Evolutionary conservation across 768 basidiomycete species (phyloP).

Genomic region (Boletus huronensis): DNA sequence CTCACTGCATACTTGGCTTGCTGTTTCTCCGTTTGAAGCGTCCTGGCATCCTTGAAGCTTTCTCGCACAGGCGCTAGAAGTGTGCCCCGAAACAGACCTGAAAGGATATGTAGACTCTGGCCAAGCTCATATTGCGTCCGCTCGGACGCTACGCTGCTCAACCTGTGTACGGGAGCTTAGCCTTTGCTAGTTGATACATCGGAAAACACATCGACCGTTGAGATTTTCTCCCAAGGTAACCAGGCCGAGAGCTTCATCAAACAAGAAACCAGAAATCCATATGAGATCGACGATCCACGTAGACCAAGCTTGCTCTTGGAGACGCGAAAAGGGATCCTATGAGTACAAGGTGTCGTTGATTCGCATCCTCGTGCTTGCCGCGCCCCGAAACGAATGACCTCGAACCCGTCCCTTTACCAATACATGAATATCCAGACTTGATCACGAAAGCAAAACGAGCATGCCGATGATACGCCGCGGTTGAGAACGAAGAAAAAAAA

Average conservation of each 20-base stretch:
- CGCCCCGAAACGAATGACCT: not conserved
- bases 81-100: not conserved
- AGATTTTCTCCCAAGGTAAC: constrained; percentile 1
- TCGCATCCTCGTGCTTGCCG: too few species aligned
- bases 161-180: not conserved
- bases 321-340: not conserved
- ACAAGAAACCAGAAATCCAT: not conserved
- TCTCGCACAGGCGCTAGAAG: not conserved
- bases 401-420: not conserved
- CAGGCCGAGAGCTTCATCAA: not conserved
- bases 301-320: not conserved
- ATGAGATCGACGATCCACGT: not conserved
- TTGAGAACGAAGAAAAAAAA: not conserved
- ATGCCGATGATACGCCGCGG: not conserved
- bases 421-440: not conserved
- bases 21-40: not conserved
- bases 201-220: not conserved
- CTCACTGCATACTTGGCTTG: not conserved
- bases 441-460: not conserved
- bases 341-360: not conserved
- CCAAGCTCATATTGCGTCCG: not conserved
- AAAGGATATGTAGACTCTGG: not conserved
- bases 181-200: not conserved
- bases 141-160: not conserved
- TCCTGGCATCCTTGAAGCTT: not conserved